phyloP scores from a whole-genome alignment of 805 yeast species.

The Dipodascus geniculatus region DNA sequence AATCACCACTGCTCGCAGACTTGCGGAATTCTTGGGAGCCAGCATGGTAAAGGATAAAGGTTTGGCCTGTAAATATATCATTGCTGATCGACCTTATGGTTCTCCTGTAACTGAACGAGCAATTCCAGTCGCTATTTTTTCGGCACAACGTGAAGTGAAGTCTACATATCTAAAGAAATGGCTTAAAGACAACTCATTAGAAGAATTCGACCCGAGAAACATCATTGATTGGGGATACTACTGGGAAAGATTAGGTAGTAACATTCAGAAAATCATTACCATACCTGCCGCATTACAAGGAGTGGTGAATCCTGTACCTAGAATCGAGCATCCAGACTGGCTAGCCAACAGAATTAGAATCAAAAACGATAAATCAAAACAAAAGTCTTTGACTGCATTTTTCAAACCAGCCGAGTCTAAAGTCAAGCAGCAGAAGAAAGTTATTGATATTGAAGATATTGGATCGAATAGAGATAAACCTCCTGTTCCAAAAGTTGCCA shows the following conservation, averaged over 20 bases:
- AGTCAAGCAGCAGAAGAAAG: constrained; percentile 33
- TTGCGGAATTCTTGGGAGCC: constrained; percentile 90
- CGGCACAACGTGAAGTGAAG: constrained; percentile 65
- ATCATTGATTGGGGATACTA: constrained; percentile 93
- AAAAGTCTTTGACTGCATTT: constrained; percentile 37
- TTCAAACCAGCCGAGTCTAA: constrained; percentile 20
- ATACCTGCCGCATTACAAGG: constrained; percentile 95
- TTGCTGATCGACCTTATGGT: constrained; percentile 67
- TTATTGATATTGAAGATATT: constrained; percentile 20
- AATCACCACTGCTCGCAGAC: constrained; percentile 84
- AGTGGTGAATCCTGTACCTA: constrained; percentile 82
- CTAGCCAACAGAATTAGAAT: constrained; percentile 48
- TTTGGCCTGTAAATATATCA: constrained; percentile 86
- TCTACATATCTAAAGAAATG: constrained; percentile 66
- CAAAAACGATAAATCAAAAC: constrained; percentile 59
- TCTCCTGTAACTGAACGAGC: constrained; percentile 96
- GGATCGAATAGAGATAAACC: constrained; percentile 10
- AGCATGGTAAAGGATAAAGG: constrained; percentile 97
- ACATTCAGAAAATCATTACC: constrained; percentile 85
- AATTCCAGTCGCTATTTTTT: constrained; percentile 88
- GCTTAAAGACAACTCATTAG: constrained; percentile 68
- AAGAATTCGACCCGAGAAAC: constrained; percentile 74
- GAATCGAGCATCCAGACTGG: constrained; percentile 95
- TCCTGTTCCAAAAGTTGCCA: constrained; percentile 4
- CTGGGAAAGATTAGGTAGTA: constrained; percentile 80